Percentiles rank a stretch among this genome's conserved stretches.
These are phyloP conservation scores for Diaporthe vexans DNA, from an alignment of 2,329 filamentous ascomycete genomes.

Conservation along the genomic window DNA sequence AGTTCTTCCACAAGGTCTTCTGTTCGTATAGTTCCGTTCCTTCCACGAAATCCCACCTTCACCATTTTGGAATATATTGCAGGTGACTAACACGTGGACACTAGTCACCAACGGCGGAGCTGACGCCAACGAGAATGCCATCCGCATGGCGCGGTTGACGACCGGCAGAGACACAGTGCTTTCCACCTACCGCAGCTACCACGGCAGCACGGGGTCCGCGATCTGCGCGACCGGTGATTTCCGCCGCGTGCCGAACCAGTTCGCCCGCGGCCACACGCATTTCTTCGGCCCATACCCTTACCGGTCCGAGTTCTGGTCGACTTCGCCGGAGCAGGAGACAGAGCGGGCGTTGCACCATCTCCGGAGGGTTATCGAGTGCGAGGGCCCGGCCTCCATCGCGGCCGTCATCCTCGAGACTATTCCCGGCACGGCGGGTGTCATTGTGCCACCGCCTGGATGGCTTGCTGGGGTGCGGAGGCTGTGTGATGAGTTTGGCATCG, in stretches of 20 bases:
- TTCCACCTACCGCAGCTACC: constrained; percentile 44
- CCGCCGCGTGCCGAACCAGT: constrained; percentile 43
- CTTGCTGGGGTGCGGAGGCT: constrained; percentile 36
- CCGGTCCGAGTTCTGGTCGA: constrained; percentile 41
- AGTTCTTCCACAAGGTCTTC: constrained; percentile 41
- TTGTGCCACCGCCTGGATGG: constrained; percentile 38
- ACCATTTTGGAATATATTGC: too few species aligned
- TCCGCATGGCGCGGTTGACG: constrained; percentile 40
- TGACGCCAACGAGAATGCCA: constrained; percentile 41
- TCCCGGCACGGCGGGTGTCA: constrained; percentile 39
- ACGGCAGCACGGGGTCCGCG: constrained; percentile 44
- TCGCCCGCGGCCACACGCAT: constrained; percentile 40
- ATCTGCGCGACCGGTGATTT: constrained; percentile 46
- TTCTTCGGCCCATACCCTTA: constrained; percentile 41
- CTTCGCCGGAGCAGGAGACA: constrained; percentile 38
- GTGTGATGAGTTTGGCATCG: constrained; percentile 40
- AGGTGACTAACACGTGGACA: too few species aligned
- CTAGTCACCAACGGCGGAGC: constrained; percentile 39
- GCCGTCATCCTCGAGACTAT: constrained; percentile 39
- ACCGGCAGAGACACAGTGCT: constrained; percentile 41
- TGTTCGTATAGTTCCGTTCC: not conserved
- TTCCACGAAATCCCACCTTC: too few species aligned
- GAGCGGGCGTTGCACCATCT: constrained; percentile 39
- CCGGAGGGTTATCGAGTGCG: constrained; percentile 40
- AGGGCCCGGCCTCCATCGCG: constrained; percentile 34